Base-by-base conservation (phyloP, 1,284 basidiomycete genomes). In the Ustilago crameri region DNA sequence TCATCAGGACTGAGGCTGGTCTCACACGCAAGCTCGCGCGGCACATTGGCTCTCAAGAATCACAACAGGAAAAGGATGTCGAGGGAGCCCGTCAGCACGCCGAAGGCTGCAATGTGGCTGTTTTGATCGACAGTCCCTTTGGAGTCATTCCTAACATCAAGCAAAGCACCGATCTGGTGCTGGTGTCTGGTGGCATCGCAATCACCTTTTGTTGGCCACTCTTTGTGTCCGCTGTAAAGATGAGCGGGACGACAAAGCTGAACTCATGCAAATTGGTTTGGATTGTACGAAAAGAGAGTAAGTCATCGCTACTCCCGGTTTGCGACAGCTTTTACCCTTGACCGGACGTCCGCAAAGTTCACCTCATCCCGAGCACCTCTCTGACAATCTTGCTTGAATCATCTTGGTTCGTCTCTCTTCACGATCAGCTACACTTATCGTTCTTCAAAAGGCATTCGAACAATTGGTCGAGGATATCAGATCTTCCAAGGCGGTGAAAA, bases 41-140 rank as follows among this genome's bases (percentile, higher is more conserved):
- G 12, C 52, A 46, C 26, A 20, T 32, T 32, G 17, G 38, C 38
- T 40, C 32, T n/a, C n/a, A n/a, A n/a, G n/a, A n/a, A 32, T 22
- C 12, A 24, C 12, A 14, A 26, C 22, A 20, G 27, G 27, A 46
- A 17, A 53, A 40, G 35, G 64, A 69, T 41, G 46, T 64, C 15
- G 62, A 69, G 26, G 5, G 35, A 3, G 61, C 48, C 9, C 26
- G 34, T 20, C 14, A 0, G 23, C 5, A 32, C 2, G 43, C n/a
- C 14, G 45, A 43, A 5, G 17, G 8, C 1, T 22, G 30, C 3
- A 49, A 51, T 2, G 42, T 67, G 7, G 51, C n/a, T n/a, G n/a
- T n/a, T n/a, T n/a, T 77, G 42, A 34, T 77, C 26, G 75, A 77
- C 23, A 74, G 75, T n/a, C 74, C 74, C 3, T 77, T 71, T 24